Evolutionary conservation across 768 basidiomycete genomes (phyloP).

Genomic region (Clathrus columnatus): DNA sequence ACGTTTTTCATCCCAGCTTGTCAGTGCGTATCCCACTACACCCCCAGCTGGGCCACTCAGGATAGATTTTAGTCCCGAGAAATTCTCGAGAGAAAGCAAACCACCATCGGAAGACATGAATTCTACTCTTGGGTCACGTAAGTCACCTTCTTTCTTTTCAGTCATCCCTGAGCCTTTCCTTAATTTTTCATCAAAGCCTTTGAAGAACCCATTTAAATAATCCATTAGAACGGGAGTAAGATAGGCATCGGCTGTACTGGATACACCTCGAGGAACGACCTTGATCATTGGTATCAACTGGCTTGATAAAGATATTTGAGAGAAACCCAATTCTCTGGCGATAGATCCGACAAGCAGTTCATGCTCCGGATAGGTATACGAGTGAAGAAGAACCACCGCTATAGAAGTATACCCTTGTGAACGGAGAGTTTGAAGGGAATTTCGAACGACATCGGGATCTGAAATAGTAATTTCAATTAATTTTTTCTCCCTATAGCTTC

Average conservation of each 20-base stretch:
- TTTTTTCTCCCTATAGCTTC: neutral
- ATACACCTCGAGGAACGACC: conserved; percentile 87
- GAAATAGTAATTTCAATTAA: neutral
- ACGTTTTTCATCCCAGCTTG: conserved; percentile 67
- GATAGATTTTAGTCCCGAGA: conserved; percentile 90
- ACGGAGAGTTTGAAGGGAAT: conserved; percentile 63
- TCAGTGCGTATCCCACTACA: conserved; percentile 90
- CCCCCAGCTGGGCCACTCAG: conserved; percentile 91
- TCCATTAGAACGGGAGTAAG: conserved; percentile 79
- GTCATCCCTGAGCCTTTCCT: conserved; percentile 28
- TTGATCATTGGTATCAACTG: conserved; percentile 91
- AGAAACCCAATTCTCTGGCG: conserved; percentile 78
- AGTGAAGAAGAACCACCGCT: conserved; percentile 85
- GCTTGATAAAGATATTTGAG: conserved; percentile 81
- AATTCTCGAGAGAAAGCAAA: conserved; percentile 67
- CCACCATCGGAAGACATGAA: conserved; percentile 97
- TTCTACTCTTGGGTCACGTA: conserved; percentile 48
- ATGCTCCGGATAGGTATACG: conserved; percentile 86
- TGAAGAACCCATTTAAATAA: conserved; percentile 88
- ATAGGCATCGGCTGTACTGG: conserved; percentile 91
- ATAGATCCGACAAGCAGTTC: conserved; percentile 64
- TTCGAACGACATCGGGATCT: conserved; percentile 47
- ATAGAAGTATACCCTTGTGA: conserved; percentile 79
- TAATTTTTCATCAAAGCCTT: conserved; percentile 73
- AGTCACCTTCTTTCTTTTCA: conserved; percentile 2